Base-by-base conservation (phyloP, 2,329 filamentous ascomycete species). In the Fusarium temperatum region DNA sequence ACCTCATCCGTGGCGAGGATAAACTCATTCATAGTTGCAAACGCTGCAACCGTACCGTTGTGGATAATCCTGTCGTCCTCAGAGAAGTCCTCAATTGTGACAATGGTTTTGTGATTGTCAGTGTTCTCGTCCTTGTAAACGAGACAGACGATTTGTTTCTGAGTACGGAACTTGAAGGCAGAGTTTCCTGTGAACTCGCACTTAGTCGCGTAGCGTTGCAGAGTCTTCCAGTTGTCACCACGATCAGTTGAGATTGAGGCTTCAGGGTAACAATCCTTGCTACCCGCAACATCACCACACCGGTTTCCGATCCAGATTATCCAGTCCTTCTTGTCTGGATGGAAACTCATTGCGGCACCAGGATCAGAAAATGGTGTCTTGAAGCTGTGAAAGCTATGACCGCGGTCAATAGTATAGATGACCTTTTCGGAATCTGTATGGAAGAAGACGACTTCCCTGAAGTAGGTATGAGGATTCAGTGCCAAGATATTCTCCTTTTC, bases 11-110 rank as follows among this genome's bases (percentile, higher is more conserved):
- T 95, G 56, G 98, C 92, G 44, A 99, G 90, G 78, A 99, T 96
- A 81, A 98, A 99, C 81, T 99, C 96, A 44, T 93, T 92, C 96
- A 98, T 98, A 10, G 93, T 97, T 5, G 95, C 96, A 82, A 97
- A 98, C 75, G 93, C 92, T 76, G 92, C 90, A 47, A 98, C 93
- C 3, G 81, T 78, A 36, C 78, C 80, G 68, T 95, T 89, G 30
- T 89, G 87, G 15, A 76, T 57, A 8, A 70, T 70, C 76, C 91
- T 88, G 71, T 90, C 87, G 59, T 91, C 88, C 18, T 85, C 84
- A 78, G 97, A 97, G 83, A 92, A 94, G 78, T 97, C 91, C 48
- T 94, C 87, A 81, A 93, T 98, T 45, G 93, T 92, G 22, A 95
- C 82, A 36, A 99, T 88, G 74, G 92, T 89, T 54, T 92, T 84